Evolutionary conservation across 306 rosid species (phyloP).

Genomic region (Purshia tridentata): DNA sequence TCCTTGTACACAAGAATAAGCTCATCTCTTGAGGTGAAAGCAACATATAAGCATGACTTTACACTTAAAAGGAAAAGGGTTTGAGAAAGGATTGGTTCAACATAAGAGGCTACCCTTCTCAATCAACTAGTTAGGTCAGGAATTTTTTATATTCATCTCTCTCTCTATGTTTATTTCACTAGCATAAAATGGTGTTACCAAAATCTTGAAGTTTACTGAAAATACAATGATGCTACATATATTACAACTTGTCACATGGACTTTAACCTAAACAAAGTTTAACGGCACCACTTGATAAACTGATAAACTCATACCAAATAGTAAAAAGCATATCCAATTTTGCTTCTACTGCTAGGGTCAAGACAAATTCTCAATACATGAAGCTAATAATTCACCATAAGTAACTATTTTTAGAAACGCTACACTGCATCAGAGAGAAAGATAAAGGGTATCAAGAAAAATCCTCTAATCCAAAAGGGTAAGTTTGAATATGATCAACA

Average conservation of each 20-base stretch:
- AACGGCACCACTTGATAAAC: neutral
- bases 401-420: neutral
- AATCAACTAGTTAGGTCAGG: neutral
- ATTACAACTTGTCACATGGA: neutral
- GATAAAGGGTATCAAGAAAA: neutral
- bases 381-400: neutral
- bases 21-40: constrained; percentile 1
- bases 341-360: neutral
- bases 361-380: neutral
- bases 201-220: neutral
- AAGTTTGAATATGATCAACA: constrained; percentile 1
- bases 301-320: neutral
- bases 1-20: neutral
- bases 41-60: neutral
- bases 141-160: neutral
- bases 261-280: neutral
- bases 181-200: too few species aligned
- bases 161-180: neutral
- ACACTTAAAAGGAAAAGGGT: too few species aligned
- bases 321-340: neutral
- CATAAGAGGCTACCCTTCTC: neutral
- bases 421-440: neutral
- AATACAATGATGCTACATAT: neutral
- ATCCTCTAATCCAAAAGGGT: neutral
- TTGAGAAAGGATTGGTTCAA: neutral